phyloP scores from a whole-genome alignment of 345 rosid species.

The Camelina hispida region DNA sequence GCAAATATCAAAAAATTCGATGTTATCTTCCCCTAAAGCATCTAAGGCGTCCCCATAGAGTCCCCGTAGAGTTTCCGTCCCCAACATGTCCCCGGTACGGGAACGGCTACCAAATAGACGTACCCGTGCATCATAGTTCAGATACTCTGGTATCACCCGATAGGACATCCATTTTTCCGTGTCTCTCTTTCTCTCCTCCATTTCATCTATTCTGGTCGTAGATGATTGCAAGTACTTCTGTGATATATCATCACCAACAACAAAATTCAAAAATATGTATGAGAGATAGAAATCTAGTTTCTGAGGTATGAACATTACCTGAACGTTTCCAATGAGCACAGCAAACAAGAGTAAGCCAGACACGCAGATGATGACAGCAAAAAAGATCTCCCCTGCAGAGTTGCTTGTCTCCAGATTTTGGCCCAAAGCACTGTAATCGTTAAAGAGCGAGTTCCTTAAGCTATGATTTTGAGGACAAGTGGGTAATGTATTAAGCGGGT shows the following conservation, averaged over 20 bases:
- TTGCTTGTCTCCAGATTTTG: constrained; percentile 55
- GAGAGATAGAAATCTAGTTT: neutral
- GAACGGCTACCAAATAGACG: too few relatives aligned
- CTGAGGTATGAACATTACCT: constrained; percentile 41
- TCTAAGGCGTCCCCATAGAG: too few relatives aligned
- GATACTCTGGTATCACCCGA: constrained; percentile 8
- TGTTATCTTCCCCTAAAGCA: too few relatives aligned
- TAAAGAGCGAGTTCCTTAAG: neutral
- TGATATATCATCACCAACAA: neutral
- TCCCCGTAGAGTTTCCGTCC: too few relatives aligned
- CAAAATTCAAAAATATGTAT: neutral
- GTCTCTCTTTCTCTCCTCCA: constrained; percentile 40
- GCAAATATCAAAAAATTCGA: too few relatives aligned
- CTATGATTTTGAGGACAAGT: too few relatives aligned
- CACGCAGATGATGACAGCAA: constrained; percentile 50
- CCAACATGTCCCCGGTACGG: too few relatives aligned
- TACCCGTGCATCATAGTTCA: too few relatives aligned
- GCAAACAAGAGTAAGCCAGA: constrained; percentile 57
- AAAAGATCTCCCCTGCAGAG: constrained; percentile 42
- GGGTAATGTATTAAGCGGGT: neutral
- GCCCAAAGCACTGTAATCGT: constrained; percentile 49
- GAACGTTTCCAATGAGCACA: constrained; percentile 62
- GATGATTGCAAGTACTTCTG: constrained; percentile 43
- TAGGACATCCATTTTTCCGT: constrained; percentile 43
- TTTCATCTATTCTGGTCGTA: constrained; percentile 37